Evolutionary conservation across 2,329 filamentous ascomycete species (phyloP).

Genomic region (Juglanconis sp.): DNA sequence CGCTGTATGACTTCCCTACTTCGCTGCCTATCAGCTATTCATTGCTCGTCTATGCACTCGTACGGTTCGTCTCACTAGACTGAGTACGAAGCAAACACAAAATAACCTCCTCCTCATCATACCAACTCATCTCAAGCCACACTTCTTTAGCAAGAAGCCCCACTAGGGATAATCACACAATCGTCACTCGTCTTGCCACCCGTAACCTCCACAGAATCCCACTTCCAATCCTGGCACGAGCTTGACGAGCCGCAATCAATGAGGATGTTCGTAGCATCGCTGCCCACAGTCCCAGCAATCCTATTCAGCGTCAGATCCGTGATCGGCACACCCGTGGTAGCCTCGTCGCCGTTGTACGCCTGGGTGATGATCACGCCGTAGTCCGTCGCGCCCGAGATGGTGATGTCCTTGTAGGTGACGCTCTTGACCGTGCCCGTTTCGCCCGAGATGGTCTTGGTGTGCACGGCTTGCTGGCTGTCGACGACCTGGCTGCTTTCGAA

Average conservation of each 20-base stretch:
- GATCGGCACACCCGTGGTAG: slow-evolving; percentile 6
- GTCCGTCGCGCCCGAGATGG: not conserved
- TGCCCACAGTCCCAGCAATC: not conserved
- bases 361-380: slow-evolving; percentile 5
- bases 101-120: no score
- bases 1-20: no score
- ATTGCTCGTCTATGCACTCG: no score
- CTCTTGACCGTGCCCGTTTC: slow-evolving; percentile 2
- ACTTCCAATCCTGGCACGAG: not conserved
- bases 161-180: not conserved
- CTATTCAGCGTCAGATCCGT: not conserved
- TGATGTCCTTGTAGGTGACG: slow-evolving; percentile 6
- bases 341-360: not conserved
- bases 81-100: no score
- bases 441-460: slow-evolving; percentile 28
- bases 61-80: no score
- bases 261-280: not conserved
- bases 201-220: not conserved
- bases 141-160: not conserved
- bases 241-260: not conserved
- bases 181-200: not conserved
- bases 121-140: no score
- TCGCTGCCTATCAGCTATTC: no score
- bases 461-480: slow-evolving; percentile 50
- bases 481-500: slow-evolving; percentile 48